Base-by-base conservation (phyloP, 1,139 yeast genomes). In the Torulaspora globosa region DNA sequence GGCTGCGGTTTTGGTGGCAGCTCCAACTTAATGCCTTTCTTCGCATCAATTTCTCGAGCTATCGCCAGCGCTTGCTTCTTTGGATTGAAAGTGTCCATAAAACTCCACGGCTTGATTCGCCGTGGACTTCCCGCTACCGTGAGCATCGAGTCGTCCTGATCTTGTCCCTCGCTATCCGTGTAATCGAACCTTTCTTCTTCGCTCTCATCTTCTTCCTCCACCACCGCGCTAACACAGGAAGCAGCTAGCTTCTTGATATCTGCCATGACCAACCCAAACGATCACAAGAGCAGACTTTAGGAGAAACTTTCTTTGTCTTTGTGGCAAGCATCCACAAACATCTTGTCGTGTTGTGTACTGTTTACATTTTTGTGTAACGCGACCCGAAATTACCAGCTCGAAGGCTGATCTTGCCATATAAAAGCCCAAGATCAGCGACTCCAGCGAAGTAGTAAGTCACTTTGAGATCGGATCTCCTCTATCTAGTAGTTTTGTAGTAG, bases 61-160 rank as follows among this genome's bases (percentile, higher is more conserved):
- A 54, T 46, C 9, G 55, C 57, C 12, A 55, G 41, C 14, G 57
- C 55, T 31, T 53, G 54, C 15, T 54, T 48, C 39, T 53, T 54
- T 9, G 56, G 56, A 27, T 48, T 52, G 3, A 55, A 45, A 14
- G 48, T 48, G 30, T 53, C 54, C 39, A 55, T 54, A 38, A 54
- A 55, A n/a, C 51, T 47, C 50, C 50, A 47, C 7, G 50, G 46
- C 31, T 41, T 44, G 15, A 45, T 41, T 11, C 44, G 44, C 27
- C 41, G 35, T 11, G 50, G 50, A 21, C 50, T 47, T 14, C 48
- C 48, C 23, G 46, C 38, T 12, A 46, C 44, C 18, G 44, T 44
- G 11, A 47, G 45, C 50, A 47, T 47, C 12, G 46, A 35, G 16
- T 51, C 47, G 36, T 51, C 44, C 26, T 52, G 46, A 23, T 44